phyloP scores from a whole-genome alignment of 805 yeast genomes.

The Trichomonascus vanleenenianus region DNA sequence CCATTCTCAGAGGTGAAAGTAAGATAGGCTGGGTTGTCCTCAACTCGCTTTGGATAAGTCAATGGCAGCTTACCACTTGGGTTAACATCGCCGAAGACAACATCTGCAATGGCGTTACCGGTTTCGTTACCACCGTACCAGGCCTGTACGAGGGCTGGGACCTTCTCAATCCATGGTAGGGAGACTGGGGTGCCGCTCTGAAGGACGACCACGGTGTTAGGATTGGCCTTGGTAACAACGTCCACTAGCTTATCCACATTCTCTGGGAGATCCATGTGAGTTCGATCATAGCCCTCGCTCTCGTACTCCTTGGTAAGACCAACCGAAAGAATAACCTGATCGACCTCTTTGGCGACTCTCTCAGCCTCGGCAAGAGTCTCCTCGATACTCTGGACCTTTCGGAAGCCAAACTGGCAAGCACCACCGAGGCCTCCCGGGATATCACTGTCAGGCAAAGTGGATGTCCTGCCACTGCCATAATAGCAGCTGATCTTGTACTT shows the following conservation, averaged over 20 bases:
- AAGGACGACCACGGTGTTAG: slow-evolving; percentile 43
- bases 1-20: slow-evolving; percentile 40
- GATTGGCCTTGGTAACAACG: slow-evolving; percentile 39
- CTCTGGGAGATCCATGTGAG: slow-evolving; percentile 42
- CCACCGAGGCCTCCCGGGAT: background rate
- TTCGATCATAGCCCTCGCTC: slow-evolving; percentile 50
- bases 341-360: slow-evolving; percentile 32
- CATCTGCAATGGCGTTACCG: slow-evolving; percentile 53
- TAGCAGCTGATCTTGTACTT: slow-evolving; percentile 41
- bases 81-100: slow-evolving; percentile 47
- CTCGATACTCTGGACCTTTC: slow-evolving; percentile 3
- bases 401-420: slow-evolving; percentile 29
- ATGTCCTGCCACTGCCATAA: slow-evolving; percentile 43
- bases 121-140: slow-evolving; percentile 51
- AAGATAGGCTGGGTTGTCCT: slow-evolving; percentile 49
- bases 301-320: slow-evolving; percentile 52
- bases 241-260: slow-evolving; percentile 36
- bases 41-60: slow-evolving; percentile 43
- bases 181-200: slow-evolving; percentile 56
- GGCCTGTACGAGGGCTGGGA: slow-evolving; percentile 40
- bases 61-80: slow-evolving; percentile 53
- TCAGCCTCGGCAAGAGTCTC: slow-evolving; percentile 32
- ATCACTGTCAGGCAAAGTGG: background rate
- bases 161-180: slow-evolving; percentile 43
- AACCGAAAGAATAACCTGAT: slow-evolving; percentile 42